These are phyloP conservation scores for Inosperma sp. DNA, from an alignment of 768 basidiomycete genomes.

Conservation along the genomic window DNA sequence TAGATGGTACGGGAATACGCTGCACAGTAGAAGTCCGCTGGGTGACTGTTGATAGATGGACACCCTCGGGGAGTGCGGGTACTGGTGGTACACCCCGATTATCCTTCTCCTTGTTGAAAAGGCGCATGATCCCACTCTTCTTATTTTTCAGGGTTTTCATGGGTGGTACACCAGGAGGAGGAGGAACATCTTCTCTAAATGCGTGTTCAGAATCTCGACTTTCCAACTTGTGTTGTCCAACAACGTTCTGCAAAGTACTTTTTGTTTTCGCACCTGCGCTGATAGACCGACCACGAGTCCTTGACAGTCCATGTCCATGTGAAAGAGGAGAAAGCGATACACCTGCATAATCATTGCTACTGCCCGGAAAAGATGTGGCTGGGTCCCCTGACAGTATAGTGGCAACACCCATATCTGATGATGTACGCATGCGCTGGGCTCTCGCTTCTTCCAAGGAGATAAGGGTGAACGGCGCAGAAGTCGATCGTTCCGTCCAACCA, in stretches of 20 bases:
- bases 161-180: conserved; percentile 20
- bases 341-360: conserved; percentile 26
- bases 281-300: conserved; percentile 51
- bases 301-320: conserved; percentile 12
- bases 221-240: conserved; percentile 39
- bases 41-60: conserved; percentile 19
- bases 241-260: conserved; percentile 41
- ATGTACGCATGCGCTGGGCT: conserved; percentile 58
- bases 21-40: conserved; percentile 29
- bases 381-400: conserved; percentile 24
- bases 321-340: conserved; percentile 14
- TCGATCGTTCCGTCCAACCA: conserved; percentile 49
- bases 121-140: conserved; percentile 77
- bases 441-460: conserved; percentile 79
- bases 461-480: conserved; percentile 53
- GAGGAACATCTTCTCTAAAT: conserved; percentile 5
- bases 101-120: conserved; percentile 59
- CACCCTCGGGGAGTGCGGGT: conserved; percentile 41
- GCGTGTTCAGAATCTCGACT: conserved; percentile 39
- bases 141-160: conserved; percentile 62
- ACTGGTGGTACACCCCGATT: conserved; percentile 50
- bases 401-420: conserved; percentile 31
- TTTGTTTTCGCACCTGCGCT: conserved; percentile 57
- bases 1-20: conserved; percentile 41
- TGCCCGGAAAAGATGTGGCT: conserved; percentile 30